phyloP scores from a whole-genome alignment of 2,329 filamentous ascomycete genomes.

The Fusarium scirpi region DNA sequence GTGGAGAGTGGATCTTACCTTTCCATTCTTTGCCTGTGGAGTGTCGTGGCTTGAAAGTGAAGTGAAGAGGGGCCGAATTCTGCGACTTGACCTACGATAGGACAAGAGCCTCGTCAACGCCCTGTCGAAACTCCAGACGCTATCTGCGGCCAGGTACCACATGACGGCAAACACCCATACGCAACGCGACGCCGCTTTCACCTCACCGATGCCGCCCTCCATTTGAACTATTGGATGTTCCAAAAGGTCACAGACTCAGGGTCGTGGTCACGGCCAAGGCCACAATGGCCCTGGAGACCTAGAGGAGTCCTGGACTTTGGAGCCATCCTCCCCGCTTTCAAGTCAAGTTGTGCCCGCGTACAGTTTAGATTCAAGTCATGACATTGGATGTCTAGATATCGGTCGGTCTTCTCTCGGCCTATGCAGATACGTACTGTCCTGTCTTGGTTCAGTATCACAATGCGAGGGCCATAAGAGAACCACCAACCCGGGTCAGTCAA shows the following conservation, averaged over 20 bases:
- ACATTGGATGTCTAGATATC: not conserved
- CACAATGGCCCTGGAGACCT: constrained; percentile 2
- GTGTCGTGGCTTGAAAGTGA: constrained; percentile 20
- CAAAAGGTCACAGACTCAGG: constrained; percentile 42
- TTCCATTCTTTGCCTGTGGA: constrained; percentile 2
- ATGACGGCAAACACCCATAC: constrained; percentile 32
- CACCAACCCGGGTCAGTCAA: constrained; percentile 10
- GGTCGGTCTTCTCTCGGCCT: constrained; percentile 25
- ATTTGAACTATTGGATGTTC: constrained; percentile 32
- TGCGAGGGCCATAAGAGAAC: not conserved
- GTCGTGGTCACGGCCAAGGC: constrained; percentile 42
- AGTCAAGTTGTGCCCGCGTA: constrained; percentile 9
- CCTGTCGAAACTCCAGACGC: constrained; percentile 33
- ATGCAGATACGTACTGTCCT: not conserved
- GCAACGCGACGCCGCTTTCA: constrained; percentile 33
- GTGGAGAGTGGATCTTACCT: constrained; percentile 20
- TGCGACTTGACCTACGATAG: constrained; percentile 35
- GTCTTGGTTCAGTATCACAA: not conserved
- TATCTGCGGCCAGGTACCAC: constrained; percentile 44
- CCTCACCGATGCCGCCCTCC: constrained; percentile 46
- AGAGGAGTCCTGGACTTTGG: not conserved
- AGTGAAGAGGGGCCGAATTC: constrained; percentile 13
- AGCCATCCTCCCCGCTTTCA: constrained; percentile 25
- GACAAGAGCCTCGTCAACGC: constrained; percentile 23
- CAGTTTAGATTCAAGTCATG: constrained; percentile 5